Conservation (phyloP, 2,329 filamentous ascomycete genomes). For the Sporothrix curviconia region DNA sequence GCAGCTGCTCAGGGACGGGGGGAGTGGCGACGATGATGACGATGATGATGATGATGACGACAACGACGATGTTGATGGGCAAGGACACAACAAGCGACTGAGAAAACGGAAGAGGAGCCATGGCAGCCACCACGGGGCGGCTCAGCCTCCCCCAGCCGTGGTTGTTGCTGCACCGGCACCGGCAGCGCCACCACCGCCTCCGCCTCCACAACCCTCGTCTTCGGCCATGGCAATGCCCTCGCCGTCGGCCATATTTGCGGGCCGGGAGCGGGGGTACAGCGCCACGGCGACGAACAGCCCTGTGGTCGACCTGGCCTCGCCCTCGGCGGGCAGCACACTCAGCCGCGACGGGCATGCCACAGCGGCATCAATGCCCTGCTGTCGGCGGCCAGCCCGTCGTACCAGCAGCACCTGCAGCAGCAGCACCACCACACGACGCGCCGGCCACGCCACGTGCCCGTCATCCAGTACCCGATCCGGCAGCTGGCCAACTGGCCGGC, state of each 20-base stretch:
- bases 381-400: constrained; percentile 11
- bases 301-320: constrained; percentile 5
- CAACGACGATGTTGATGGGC: neutral
- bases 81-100: neutral
- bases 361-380: constrained; percentile 21
- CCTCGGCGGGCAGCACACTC: constrained; percentile 6
- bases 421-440: neutral
- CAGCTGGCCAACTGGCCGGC: constrained; percentile 20
- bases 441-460: constrained; percentile 14
- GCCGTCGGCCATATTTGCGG: neutral
- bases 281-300: neutral
- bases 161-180: too few relatives aligned
- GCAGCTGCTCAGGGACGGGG: neutral
- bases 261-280: neutral
- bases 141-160: too few relatives aligned
- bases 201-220: neutral
- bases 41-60: neutral
- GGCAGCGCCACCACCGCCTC: too few relatives aligned
- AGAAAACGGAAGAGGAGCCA: neutral
- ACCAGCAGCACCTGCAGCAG: neutral
- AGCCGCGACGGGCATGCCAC: too few relatives aligned
- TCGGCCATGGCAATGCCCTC: neutral
- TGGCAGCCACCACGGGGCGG: too few relatives aligned
- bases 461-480: constrained; percentile 20
- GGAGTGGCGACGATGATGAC: neutral